Conservation (phyloP, 768 basidiomycete genomes). For the Saitozyma sp. region DNA sequence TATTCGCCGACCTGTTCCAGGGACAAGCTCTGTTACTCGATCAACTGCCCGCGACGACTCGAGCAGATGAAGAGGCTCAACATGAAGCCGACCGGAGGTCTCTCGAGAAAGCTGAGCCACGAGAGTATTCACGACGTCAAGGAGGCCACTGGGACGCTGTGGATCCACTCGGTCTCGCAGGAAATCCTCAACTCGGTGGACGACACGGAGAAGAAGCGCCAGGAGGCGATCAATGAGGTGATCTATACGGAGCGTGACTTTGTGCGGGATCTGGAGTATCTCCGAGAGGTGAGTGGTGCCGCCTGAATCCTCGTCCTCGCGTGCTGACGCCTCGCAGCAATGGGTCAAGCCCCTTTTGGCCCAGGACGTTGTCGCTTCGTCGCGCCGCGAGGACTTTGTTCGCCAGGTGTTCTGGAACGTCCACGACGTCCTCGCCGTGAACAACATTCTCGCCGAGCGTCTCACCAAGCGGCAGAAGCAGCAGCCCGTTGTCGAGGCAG, state of each 20-base stretch:
- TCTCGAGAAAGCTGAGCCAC: constrained; percentile 76
- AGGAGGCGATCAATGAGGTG: constrained; percentile 98
- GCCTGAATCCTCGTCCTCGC: not conserved
- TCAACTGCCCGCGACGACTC: constrained; percentile 87
- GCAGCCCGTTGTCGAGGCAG: constrained; percentile 85
- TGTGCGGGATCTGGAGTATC: constrained; percentile 95
- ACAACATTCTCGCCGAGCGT: constrained; percentile 85
- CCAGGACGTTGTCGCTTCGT: constrained; percentile 67
- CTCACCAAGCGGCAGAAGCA: constrained; percentile 93
- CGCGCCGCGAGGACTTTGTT: constrained; percentile 78
- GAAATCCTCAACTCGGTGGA: constrained; percentile 90
- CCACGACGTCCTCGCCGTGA: constrained; percentile 87
- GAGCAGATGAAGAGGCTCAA: constrained; percentile 94
- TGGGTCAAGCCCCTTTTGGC: constrained; percentile 88
- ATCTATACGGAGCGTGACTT: constrained; percentile 93
- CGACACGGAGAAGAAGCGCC: constrained; percentile 88
- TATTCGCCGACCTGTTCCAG: constrained; percentile 96
- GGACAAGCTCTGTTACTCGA: constrained; percentile 94
- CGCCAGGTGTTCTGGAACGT: constrained; percentile 98
- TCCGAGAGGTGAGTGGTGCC: constrained; percentile 72
- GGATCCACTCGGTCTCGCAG: constrained; percentile 94
- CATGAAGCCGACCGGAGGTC: constrained; percentile 80
- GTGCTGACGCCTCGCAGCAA: constrained; percentile 56
- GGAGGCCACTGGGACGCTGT: constrained; percentile 80
- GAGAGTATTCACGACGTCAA: constrained; percentile 79